Base-by-base conservation (phyloP, 441 rosid species). In the Croton laevigatus region DNA sequence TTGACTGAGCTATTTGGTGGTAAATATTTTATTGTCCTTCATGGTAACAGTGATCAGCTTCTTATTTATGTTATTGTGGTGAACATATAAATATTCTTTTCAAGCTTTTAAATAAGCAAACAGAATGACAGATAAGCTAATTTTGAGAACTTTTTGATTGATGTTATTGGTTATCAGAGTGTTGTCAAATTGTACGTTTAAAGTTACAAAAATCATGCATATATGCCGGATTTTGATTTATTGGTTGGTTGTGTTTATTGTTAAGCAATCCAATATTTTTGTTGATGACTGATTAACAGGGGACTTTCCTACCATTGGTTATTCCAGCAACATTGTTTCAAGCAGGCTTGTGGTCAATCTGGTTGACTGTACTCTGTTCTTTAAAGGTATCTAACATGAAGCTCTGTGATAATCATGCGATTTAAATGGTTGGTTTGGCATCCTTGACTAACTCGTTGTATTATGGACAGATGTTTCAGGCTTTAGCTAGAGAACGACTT, bases 401-500 rank as follows among this genome's bases (percentile, higher is more conserved):
- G 13, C 52, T 34, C 70, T 67, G 40, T 72, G 49, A 51, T 62
- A 62, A 27, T 68, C 65, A 19, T 61, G 49, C 55, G 67, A 68
- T 68, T 62, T 76, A 69, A 55, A 36, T 62, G 66, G 34, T 40
- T 68, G 2, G 12, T 44, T n/a, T 34, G 3, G 32, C 32, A 27
- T 27, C 9, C 37, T 23, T 17, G 40, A 27, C 37, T 66, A 14
- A 45, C 34, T 55, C 53, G 36, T 40, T 57, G 51, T 70, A 6
- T 53, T 11, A 27, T 48, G 68, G 66, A 52, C 87, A 95, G 99
- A 91, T 93, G 99, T 95, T 93, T 87, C 99, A 95, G 89, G 97
- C 97, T 75, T 82, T 95, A 87, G 96, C 93, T 68, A 89, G 97
- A 81, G 99, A 95, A 80, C 91, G 99, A 67, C 94, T 95, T 77